Percentiles rank a stretch among this genome's conserved stretches.
Conservation (phyloP, 306 rosid species). For the Elaeagnus macrophylla region DNA sequence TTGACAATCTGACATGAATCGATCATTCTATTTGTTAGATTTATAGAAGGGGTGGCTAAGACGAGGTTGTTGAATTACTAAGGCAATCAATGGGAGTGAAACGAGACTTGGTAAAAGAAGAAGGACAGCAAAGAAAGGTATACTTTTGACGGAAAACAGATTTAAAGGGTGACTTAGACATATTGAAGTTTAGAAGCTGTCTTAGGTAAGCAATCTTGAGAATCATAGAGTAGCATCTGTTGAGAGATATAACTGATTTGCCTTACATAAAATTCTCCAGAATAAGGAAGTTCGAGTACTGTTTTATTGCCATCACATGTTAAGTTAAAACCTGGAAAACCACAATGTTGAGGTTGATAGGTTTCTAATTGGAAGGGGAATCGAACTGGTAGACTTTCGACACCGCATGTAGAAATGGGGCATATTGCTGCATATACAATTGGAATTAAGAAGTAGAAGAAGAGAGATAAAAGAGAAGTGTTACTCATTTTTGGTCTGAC, state of each 20-base stretch:
- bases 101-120: conserved; percentile 24
- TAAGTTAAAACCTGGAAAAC: conserved; percentile 57
- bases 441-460: conserved; percentile 29
- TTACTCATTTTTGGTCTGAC: conserved; percentile 26
- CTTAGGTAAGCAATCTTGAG: conserved; percentile 44
- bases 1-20: conserved; percentile 28
- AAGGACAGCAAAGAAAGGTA: conserved; percentile 52
- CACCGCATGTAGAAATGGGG: conserved; percentile 27
- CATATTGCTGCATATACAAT: conserved; percentile 12
- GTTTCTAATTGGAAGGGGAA: conserved; percentile 50
- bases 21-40: conserved; percentile 25
- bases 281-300: conserved; percentile 33
- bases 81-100: conserved; percentile 44
- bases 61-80: conserved; percentile 53
- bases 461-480: conserved; percentile 21
- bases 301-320: conserved; percentile 30
- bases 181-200: conserved; percentile 40
- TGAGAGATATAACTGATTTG: conserved; percentile 37
- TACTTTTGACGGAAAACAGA: conserved; percentile 20
- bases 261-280: conserved; percentile 39
- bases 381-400: conserved; percentile 25
- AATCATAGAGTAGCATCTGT: conserved; percentile 46
- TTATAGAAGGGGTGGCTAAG: conserved; percentile 39
- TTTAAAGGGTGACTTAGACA: conserved; percentile 45
- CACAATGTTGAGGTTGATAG: conserved; percentile 29